Percentiles rank a stretch among this genome's conserved stretches.
Evolutionary conservation across 2,329 filamentous ascomycete species (phyloP).

Genomic region (Calonectria hongkongensis): DNA sequence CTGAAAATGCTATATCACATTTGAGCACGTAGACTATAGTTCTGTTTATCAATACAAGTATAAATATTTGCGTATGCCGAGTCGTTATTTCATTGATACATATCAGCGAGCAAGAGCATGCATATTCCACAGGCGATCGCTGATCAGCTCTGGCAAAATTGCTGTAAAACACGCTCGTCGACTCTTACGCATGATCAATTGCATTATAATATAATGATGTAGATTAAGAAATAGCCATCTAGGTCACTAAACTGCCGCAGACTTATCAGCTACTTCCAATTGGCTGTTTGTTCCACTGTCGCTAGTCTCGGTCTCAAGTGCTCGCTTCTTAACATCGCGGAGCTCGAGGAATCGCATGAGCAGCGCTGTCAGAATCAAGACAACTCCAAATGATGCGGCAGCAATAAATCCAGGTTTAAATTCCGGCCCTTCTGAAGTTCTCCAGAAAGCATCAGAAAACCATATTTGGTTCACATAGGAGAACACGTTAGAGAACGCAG

Average conservation of each 20-base stretch:
- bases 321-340: neutral
- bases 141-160: too few species aligned
- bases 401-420: slow-evolving; percentile 5
- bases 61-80: neutral
- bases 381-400: neutral
- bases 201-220: too few species aligned
- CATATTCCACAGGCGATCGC: too few species aligned
- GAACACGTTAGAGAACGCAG: slow-evolving; percentile 10
- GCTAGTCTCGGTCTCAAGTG: neutral
- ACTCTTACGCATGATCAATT: too few species aligned
- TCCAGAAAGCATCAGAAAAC: slow-evolving; percentile 20
- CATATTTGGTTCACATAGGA: slow-evolving; percentile 18
- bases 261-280: neutral
- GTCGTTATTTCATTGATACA: too few species aligned
- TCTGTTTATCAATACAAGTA: neutral
- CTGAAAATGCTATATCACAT: neutral
- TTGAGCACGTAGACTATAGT: too few species aligned
- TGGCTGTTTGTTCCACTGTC: too few species aligned
- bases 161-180: too few species aligned
- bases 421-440: neutral
- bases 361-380: slow-evolving; percentile 1
- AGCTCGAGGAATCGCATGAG: slow-evolving; percentile 11
- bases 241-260: neutral
- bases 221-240: too few species aligned
- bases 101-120: too few species aligned